These are phyloP conservation scores for Iris macrosiphon DNA, from an alignment of 106 monocot species.

Conservation along the genomic window DNA sequence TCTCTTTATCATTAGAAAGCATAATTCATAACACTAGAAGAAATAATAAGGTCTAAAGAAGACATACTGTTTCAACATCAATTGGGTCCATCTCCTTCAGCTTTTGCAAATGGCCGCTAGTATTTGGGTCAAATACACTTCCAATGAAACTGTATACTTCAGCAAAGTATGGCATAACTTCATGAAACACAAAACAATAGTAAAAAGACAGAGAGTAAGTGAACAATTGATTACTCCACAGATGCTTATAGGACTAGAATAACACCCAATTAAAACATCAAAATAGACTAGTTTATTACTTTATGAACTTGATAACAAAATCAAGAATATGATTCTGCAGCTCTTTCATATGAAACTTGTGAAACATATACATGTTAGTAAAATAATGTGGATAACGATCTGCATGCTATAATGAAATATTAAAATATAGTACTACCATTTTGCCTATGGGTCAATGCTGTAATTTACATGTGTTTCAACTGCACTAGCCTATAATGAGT, in stretches of 20 bases:
- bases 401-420: too few relatives aligned
- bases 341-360: not conserved
- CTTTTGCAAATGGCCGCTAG: conserved; percentile 74
- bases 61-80: conserved; percentile 89
- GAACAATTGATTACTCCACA: not conserved
- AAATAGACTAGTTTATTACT: not conserved
- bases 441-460: too few relatives aligned
- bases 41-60: not conserved
- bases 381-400: not conserved
- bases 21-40: not conserved
- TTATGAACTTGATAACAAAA: not conserved
- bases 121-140: conserved; percentile 82
- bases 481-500: too few relatives aligned
- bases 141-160: conserved; percentile 89
- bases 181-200: conserved; percentile 14
- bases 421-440: too few relatives aligned
- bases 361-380: not conserved
- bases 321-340: not conserved
- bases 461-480: too few relatives aligned
- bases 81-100: conserved; percentile 96
- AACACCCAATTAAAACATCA: not conserved
- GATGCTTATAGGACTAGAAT: not conserved
- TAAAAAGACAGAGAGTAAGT: not conserved
- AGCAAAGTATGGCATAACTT: conserved; percentile 93
- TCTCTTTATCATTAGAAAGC: too few relatives aligned